Evolutionary conservation across 1,284 basidiomycete species (phyloP).

Genomic region (Leccinum pachyderme): DNA sequence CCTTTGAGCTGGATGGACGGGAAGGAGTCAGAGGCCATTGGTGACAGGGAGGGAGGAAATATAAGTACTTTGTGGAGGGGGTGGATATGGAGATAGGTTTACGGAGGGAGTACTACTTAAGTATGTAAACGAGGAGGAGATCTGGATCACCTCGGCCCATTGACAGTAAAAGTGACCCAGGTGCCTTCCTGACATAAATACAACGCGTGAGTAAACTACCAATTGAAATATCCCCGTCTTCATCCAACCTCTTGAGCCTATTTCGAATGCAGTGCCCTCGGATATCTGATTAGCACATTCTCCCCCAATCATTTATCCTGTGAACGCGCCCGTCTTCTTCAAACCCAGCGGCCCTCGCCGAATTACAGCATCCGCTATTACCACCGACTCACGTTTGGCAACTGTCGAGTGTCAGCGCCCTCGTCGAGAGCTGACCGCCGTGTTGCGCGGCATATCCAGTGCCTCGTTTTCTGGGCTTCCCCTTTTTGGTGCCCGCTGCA

Average conservation of each 20-base stretch:
- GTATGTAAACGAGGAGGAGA: conserved; percentile 29
- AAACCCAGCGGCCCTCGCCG: conserved; percentile 29
- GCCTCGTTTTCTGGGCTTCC: conserved; percentile 3
- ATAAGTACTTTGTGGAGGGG: conserved; percentile 34
- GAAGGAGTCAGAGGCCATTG: conserved; percentile 38
- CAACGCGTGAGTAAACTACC: conserved; percentile 33
- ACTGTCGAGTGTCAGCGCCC: conserved; percentile 3
- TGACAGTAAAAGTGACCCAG: conserved; percentile 35
- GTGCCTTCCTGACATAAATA: conserved; percentile 39
- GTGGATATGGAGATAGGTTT: conserved; percentile 22
- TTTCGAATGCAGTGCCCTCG: conserved; percentile 39
- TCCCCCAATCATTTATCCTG: conserved; percentile 27
- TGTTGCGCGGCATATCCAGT: conserved; percentile 2
- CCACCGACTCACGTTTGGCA: conserved; percentile 8
- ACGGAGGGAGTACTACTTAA: conserved; percentile 34
- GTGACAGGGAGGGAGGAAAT: conserved; percentile 20
- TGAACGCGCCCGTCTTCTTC: conserved; percentile 20
- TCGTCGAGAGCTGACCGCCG: conserved; percentile 1
- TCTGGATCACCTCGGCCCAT: conserved; percentile 36
- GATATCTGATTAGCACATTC: conserved; percentile 35
- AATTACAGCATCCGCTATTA: conserved; percentile 8
- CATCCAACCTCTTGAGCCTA: conserved; percentile 32
- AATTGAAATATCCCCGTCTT: conserved; percentile 22
- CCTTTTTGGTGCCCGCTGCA: conserved; percentile 8
- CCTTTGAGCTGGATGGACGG: conserved; percentile 54